Conservation (phyloP, 2,329 filamentous ascomycete species). For the Phialocephala sp. region DNA sequence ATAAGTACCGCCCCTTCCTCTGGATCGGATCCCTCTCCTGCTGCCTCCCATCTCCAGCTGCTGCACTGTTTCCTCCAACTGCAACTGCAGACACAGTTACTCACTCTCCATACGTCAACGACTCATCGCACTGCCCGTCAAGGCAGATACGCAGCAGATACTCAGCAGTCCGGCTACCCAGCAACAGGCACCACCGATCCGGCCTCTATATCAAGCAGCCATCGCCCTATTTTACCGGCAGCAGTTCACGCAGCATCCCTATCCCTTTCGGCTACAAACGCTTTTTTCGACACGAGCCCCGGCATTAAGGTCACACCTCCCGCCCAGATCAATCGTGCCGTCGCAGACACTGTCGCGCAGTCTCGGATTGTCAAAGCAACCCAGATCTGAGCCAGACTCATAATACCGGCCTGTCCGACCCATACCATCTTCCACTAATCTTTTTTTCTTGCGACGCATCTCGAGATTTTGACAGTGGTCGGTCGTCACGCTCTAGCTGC, state of each 20-base stretch:
- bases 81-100: conserved; percentile 18
- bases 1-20: neutral
- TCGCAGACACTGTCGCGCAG: conserved; percentile 40
- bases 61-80: neutral
- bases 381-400: conserved; percentile 31
- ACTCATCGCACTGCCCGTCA: conserved; percentile 1
- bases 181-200: neutral
- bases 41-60: conserved; percentile 3
- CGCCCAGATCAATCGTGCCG: conserved; percentile 33
- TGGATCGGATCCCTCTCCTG: neutral
- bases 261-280: conserved; percentile 36
- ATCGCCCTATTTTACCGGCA: conserved; percentile 25
- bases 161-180: neutral
- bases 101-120: conserved; percentile 11
- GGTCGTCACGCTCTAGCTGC: conserved; percentile 7
- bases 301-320: conserved; percentile 37
- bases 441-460: conserved; percentile 20
- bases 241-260: conserved; percentile 31
- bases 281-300: conserved; percentile 24
- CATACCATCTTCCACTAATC: conserved; percentile 12
- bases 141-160: neutral
- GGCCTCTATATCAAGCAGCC: conserved; percentile 14
- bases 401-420: conserved; percentile 19
- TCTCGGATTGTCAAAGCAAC: conserved; percentile 41
- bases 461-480: neutral